Base-by-base conservation (phyloP, 1,284 basidiomycete species). In the Fomitopsis betulina region DNA sequence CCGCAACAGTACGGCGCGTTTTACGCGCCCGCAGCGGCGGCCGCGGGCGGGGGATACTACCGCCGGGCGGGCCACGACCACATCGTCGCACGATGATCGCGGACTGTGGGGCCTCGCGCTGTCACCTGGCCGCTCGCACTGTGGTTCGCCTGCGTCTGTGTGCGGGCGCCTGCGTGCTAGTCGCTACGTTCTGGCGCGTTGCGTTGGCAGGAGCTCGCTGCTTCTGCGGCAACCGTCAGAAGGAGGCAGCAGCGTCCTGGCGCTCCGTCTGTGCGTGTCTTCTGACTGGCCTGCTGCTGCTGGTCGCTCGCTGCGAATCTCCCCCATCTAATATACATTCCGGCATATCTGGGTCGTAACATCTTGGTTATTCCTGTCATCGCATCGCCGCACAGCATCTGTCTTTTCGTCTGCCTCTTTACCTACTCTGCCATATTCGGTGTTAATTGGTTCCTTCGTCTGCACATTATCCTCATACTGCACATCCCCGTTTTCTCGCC, bases 1-100 rank as follows among this genome's bases (percentile, higher is more conserved):
- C 55, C 58, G 13, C 35, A 54, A 54, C 54, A 56, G 57, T 59
- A 60, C 45, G 49, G 15, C n/a, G 49, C 49, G 49, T 30, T 51
- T 32, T 51, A 51, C 25, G 45, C 45, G 25, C 13, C 45, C 6
- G 45, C 25, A 45, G 42, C 42, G 42, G 42, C 42, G 45, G 32
- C 30, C 19, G 17, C 19, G 32, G 49, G 33, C n/a, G 49, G 33
- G 10, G 49, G 32, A 12, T 51, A 51, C n/a, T 51, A 51, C 19
- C 49, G 49, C 49, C 49, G 49, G 3, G 49, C 19, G 19, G 35
- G 32, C n/a, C 49, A 51, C n/a, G 49, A 23, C 19, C 30, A 51
- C 25, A 32, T 21, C 32, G 19, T 35, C 17, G 49, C 49, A 12
- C 49, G 49, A 21, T 51, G 49, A 51, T 30, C 27, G 25, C 45